Base-by-base conservation (phyloP, 2,329 filamentous ascomycete genomes). In the Pseudogymnoascus sp. region DNA sequence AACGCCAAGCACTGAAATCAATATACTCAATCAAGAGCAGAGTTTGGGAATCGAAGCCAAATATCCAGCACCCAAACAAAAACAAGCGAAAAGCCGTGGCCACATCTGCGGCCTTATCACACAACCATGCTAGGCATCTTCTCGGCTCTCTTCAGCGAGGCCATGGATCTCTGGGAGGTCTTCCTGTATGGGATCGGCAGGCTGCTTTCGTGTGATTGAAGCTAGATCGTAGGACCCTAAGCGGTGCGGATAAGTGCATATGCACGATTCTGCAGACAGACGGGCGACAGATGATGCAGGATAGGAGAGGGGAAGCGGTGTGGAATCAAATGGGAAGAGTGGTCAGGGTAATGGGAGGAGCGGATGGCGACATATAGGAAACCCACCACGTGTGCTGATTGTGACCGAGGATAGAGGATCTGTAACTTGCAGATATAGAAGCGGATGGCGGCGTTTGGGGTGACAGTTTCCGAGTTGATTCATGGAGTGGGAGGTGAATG, bases 131-230 rank as follows among this genome's bases (percentile, higher is more conserved):
- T 64, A 55, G 65, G 68, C 41, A 23, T 69, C 21, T 64, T 69
- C 39, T 60, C 63, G 11, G 60, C 65, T 12, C 66, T 70, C 39
- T 68, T 66, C 62, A 63, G 60, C 43, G 68, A 69, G 62, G 60
- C 60, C 11, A 68, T 67, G 55, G 67, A 69, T 7, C 63, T 70
- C n/a, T 70, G 67, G 68, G 68, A 69, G 38, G 60, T 37, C 38
- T 60, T 70, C 16, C 45, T 69, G 2, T 52, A 63, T 7, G 62
- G 65, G 21, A 38, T 69, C 8, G 68, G 68, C 41, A 61, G 59
- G 39, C 16, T 64, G 23, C 49, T 55, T 33, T 55, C 49, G 16
- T 55, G 49, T 33, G 29, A 33, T 35, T 55, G n/a, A 55, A 33
- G 10, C 4, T 21, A 6, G n/a, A n/a, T 14, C 16, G 2, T 10